Evolutionary conservation across 805 yeast genomes (phyloP), one percentile per base, ranked within the genome.

Genomic region (Starmerella roubikii): DNA sequence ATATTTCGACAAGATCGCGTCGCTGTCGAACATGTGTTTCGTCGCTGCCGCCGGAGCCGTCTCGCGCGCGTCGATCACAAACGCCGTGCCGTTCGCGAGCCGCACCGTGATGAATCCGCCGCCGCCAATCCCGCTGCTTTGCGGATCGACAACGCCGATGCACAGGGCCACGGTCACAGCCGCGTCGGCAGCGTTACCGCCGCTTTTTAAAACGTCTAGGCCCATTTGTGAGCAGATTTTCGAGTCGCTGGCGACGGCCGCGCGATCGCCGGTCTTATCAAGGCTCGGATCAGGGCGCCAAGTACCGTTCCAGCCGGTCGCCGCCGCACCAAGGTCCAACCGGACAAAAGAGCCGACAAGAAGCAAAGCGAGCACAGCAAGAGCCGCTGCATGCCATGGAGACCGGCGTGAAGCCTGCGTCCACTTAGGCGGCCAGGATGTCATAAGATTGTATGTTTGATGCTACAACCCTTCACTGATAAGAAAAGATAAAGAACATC

Each of bases 121-220:
- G 4, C 97, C 97, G 7, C 96, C 95, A 31, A 88, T 76, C 0
- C 96, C 94, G 1, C 93, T 77, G 41, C 78, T 77, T 61, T 78
- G 83, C 46, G 84, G 76, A 54, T 82, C 81, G 18, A 83, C 60
- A 38, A 81, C 68, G 2, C 97, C 97, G 24, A 88, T 74, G 54
- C 98, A 88, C 22, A 88, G 64, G 0, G 93, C 83, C 11, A 82
- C 80, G 0, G 94, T 78, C 2, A 88, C 78, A 0, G 94, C 82
- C 0, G 95, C 94, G 56, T 88, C 98, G 0, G 94, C 95, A 2
- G 96, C 95, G 51, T 74, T 77, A 0, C 95, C 93, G 7, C 66
- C 64, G 18, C 51, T 47, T 37, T 58, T 51, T 23, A 79, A 57
- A 15, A 80, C 71, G 5, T 66, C 59, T 4, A 65, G 66, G 7